A percentile compares a stretch with the other conserved stretches of the same genome.
These are phyloP conservation scores for Aspergillus proliferans DNA, from an alignment of 2,329 filamentous ascomycete genomes.

Conservation along the genomic window DNA sequence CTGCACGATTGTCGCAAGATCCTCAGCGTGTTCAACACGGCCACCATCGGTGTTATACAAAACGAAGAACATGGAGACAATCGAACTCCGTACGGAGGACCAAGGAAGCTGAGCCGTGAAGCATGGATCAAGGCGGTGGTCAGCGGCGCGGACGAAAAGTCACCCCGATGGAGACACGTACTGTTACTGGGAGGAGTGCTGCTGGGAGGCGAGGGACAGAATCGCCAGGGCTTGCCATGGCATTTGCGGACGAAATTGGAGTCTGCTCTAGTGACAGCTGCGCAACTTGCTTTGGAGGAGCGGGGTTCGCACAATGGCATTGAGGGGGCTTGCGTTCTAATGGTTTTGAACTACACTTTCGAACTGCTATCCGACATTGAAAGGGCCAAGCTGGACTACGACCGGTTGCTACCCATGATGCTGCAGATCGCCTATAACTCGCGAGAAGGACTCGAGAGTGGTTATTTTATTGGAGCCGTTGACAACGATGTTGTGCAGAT, in stretches of 20 bases:
- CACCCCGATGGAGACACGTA: conserved; percentile 72
- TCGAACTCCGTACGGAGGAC: conserved; percentile 29
- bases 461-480: conserved; percentile 66
- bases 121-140: conserved; percentile 56
- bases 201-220: conserved; percentile 64
- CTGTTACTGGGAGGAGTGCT: conserved; percentile 74
- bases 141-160: conserved; percentile 55
- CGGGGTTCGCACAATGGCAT: conserved; percentile 46
- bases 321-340: conserved; percentile 51
- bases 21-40: conserved; percentile 57
- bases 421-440: conserved; percentile 63
- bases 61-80: conserved; percentile 37
- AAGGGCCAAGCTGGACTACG: conserved; percentile 57
- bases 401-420: conserved; percentile 63
- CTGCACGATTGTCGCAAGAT: conserved; percentile 51
- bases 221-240: conserved; percentile 57
- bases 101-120: conserved; percentile 49
- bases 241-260: conserved; percentile 63
- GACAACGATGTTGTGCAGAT: conserved; percentile 59
- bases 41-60: conserved; percentile 49
- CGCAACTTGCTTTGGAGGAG: conserved; percentile 66
- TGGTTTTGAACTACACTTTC: conserved; percentile 73
- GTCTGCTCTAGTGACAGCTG: conserved; percentile 64
- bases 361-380: conserved; percentile 60
- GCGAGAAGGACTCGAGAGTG: conserved; percentile 67